Conservation (phyloP, 495 filamentous ascomycete species). For the Trichoderma gamsii region DNA sequence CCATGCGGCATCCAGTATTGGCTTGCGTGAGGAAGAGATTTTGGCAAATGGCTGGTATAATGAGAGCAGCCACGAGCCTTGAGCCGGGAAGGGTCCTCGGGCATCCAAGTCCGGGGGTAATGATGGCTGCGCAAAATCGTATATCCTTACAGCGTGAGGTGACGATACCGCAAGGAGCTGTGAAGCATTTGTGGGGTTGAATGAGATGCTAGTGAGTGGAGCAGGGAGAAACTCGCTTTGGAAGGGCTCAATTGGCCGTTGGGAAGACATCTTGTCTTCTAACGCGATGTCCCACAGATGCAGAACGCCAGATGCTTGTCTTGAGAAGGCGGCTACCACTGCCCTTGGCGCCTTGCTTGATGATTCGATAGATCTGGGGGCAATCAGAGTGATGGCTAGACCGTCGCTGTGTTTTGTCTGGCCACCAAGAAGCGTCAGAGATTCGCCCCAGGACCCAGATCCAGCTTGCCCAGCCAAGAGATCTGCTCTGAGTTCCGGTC, state of each 20-base stretch:
- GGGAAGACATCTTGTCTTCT: conserved; percentile 30
- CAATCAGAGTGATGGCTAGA: conserved; percentile 60
- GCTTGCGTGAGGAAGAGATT: conserved; percentile 53
- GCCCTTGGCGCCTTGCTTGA: conserved; percentile 24
- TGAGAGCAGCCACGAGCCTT: conserved; percentile 61
- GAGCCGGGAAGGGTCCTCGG: conserved; percentile 42
- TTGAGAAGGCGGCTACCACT: conserved; percentile 51
- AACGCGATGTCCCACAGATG: conserved; percentile 43
- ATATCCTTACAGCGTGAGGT: conserved; percentile 63
- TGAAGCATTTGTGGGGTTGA: conserved; percentile 60
- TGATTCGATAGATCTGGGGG: conserved; percentile 25
- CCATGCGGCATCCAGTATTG: conserved; percentile 78
- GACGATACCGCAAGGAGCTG: conserved; percentile 63
- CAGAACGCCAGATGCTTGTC: conserved; percentile 56
- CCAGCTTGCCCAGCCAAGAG: conserved; percentile 42
- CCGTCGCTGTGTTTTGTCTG: conserved; percentile 58
- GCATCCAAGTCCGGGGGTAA: conserved; percentile 41
- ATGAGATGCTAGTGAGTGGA: conserved; percentile 60
- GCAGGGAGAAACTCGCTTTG: conserved; percentile 58
- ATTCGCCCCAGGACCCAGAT: conserved; percentile 56
- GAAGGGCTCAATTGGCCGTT: conserved; percentile 49
- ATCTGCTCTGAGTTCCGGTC: conserved; percentile 40
- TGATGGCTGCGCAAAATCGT: conserved; percentile 42
- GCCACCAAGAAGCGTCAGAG: conserved; percentile 49
- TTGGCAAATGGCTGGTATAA: conserved; percentile 62